These are phyloP conservation scores for Brasilioporus rufonigricans DNA, from an alignment of 768 basidiomycete species.

Conservation along the genomic window DNA sequence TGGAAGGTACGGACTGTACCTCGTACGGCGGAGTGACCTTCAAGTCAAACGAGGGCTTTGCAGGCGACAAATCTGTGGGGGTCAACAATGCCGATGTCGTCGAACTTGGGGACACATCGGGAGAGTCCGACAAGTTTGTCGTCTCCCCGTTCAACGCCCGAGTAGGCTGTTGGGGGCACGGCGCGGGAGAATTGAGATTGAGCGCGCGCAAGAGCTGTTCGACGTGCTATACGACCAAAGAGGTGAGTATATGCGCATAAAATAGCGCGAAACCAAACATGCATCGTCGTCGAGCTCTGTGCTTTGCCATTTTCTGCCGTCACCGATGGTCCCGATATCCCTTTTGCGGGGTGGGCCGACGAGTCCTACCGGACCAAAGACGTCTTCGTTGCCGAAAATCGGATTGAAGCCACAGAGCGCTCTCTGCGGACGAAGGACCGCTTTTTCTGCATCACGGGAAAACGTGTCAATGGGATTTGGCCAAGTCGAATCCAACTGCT, in stretches of 20 bases:
- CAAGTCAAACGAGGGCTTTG: constrained; percentile 52
- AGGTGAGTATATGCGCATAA: constrained; percentile 31
- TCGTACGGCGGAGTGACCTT: constrained; percentile 58
- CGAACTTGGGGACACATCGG: constrained; percentile 73
- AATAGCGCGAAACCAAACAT: constrained; percentile 24
- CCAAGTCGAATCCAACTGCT: constrained; percentile 65
- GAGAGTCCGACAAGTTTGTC: constrained; percentile 43
- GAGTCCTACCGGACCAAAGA: constrained; percentile 57
- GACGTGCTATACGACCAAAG: constrained; percentile 53
- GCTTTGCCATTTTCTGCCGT: constrained; percentile 65
- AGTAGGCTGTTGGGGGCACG: constrained; percentile 42
- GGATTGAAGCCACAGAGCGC: constrained; percentile 21
- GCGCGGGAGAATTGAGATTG: constrained; percentile 75
- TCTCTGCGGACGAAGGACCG: constrained; percentile 32
- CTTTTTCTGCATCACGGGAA: constrained; percentile 47
- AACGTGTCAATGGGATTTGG: constrained; percentile 64
- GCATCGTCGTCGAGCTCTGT: constrained; percentile 53
- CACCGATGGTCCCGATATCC: constrained; percentile 72
- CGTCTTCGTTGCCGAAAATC: constrained; percentile 49
- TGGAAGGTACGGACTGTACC: constrained; percentile 25
- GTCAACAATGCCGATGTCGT: constrained; percentile 70
- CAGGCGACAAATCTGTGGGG: constrained; percentile 72
- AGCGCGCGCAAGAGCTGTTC: constrained; percentile 78
- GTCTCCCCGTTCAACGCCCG: constrained; percentile 44
- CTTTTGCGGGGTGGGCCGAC: constrained; percentile 40